phyloP scores from a whole-genome alignment of 1,284 basidiomycete genomes.

The Inonotus hispidus region DNA sequence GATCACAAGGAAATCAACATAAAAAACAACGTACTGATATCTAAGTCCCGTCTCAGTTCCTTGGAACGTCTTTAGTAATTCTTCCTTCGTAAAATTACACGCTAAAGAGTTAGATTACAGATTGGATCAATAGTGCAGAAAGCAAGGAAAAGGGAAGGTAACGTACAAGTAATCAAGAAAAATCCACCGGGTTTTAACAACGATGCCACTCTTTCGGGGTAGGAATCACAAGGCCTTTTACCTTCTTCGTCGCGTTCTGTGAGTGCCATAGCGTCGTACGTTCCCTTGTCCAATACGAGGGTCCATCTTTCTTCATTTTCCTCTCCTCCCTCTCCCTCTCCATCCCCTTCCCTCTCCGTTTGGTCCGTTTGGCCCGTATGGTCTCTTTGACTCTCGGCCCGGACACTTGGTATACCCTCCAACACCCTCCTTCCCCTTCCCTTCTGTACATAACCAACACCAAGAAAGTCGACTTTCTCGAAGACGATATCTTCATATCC shows the following conservation, averaged over 20 bases:
- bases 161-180: constrained; percentile 81
- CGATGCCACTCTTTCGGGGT: constrained; percentile 54
- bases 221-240: constrained; percentile 49
- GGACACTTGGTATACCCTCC: constrained; percentile 18
- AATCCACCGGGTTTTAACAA: constrained; percentile 63
- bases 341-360: no score
- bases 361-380: no score
- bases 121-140: no score
- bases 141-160: neutral
- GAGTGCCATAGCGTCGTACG: constrained; percentile 84
- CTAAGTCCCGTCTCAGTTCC: no score
- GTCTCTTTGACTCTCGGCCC: no score
- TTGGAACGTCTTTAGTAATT: no score
- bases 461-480: constrained; percentile 54
- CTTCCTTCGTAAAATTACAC: no score
- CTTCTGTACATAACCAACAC: constrained; percentile 12
- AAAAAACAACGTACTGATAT: no score
- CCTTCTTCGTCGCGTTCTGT: constrained; percentile 57
- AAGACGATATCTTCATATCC: constrained; percentile 42
- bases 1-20: neutral
- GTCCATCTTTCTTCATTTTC: constrained; percentile 44
- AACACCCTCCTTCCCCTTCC: constrained; percentile 12
- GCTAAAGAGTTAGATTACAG: no score
- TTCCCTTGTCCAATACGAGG: constrained; percentile 73
- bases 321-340: constrained; percentile 1